Percentiles rank a stretch among this genome's conserved stretches.
Conservation (phyloP, 192 early-diverging fungal species). For the Backusella westeae region DNA sequence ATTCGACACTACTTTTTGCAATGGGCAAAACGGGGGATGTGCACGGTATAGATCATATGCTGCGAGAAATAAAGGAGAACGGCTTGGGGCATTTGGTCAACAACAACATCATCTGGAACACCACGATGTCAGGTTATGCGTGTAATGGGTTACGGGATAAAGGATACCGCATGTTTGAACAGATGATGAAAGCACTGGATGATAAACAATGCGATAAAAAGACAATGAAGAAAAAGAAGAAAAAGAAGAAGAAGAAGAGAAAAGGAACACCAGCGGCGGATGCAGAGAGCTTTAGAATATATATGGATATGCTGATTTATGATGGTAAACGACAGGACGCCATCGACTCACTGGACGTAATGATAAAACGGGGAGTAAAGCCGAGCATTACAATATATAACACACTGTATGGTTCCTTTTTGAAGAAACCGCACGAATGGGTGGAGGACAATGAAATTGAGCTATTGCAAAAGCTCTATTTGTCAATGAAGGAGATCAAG, state of each 20-base stretch:
- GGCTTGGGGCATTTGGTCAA: constrained; percentile 4
- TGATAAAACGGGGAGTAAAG: constrained; percentile 1
- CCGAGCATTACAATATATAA: constrained; percentile 29
- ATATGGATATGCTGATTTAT: constrained; percentile 24
- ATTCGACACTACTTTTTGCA: constrained; percentile 24
- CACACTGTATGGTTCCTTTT: constrained; percentile 24
- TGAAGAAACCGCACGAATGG: neutral
- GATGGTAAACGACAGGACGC: constrained; percentile 15
- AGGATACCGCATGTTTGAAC: constrained; percentile 27
- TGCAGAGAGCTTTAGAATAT: constrained; percentile 27
- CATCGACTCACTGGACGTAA: neutral
- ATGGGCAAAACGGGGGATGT: constrained; percentile 27
- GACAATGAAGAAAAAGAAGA: neutral
- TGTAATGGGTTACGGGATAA: constrained; percentile 21
- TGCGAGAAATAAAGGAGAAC: neutral
- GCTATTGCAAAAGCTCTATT: constrained; percentile 15
- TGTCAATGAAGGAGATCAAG: constrained; percentile 19
- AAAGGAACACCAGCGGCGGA: constrained; percentile 14
- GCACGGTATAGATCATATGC: constrained; percentile 28
- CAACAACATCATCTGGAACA: constrained; percentile 33
- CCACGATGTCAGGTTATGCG: constrained; percentile 25
- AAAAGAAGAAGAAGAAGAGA: neutral
- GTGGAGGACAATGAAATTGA: neutral
- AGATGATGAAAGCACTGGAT: constrained; percentile 12
- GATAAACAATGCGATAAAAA: neutral